Evolutionary conservation across 2,329 filamentous ascomycete genomes (phyloP), one percentile per base, ranked within the genome.

Genomic region (Botrytis squamosa): DNA sequence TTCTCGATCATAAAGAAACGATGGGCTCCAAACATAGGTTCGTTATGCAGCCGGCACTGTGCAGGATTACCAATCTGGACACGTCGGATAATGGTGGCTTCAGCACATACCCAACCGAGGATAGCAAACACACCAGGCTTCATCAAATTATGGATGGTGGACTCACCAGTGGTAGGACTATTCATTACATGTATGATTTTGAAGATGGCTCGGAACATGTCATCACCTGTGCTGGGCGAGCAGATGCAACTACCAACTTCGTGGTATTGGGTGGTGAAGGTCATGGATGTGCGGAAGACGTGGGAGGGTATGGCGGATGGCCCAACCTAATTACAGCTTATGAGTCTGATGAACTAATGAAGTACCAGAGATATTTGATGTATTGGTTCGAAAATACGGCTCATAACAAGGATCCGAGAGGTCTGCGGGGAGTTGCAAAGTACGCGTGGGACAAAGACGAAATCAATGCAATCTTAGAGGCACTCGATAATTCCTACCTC

Each of bases 361-460:
- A 42, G 3, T 0, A 33, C 0, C 67, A 70, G 38, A 10, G 22
- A 59, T 1, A 29, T 0, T 33, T 3, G 2, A 70, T 59, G 52
- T 3, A 1, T 33, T 70, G 67, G 55, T 70, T 59, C 36, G 52
- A 70, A 22, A 4, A 70, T 1, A 0, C n/a, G 2, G 38, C 49
- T 2, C 12, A 22, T 18, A 70, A 60, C 14, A 44, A 44, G 3
- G 55, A 70, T 46, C 4, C 38, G 6, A 10, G 1, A 12, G 55
- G 67, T 5, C 55, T 70, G 1, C 38, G 67, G 7, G 55, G 67
- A 49, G 64, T 7, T 9, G 64, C 64, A 42, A 69, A 42, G 7
- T 42, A 57, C n/a, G 14, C n/a, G 6, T 69, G 66, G 66, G 33
- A 69, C 66, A 69, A 69, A 69, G 66, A 68, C 25, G 20, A 6